A percentile compares a stretch with the other conserved stretches of the same genome.
Conservation (phyloP, 2,329 filamentous ascomycete genomes). For the Colletotrichum simmondsii region DNA sequence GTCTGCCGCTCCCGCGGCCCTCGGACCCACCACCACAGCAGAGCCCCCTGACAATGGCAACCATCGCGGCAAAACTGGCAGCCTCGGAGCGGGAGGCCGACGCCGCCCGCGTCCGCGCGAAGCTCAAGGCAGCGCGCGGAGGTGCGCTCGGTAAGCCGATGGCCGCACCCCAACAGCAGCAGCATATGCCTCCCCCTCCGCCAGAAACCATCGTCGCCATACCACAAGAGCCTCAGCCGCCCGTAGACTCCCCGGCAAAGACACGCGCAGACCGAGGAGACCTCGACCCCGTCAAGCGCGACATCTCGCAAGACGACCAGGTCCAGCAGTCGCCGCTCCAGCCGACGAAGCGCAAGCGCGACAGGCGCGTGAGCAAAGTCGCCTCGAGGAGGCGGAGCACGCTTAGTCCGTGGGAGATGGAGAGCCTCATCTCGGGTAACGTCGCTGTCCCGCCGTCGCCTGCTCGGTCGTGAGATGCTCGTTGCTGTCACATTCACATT, state of each 20-base stretch:
- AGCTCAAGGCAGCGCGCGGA: conserved; percentile 65
- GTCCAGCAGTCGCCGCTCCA: conserved; percentile 36
- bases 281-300: conserved; percentile 49
- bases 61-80: conserved; percentile 71
- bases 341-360: conserved; percentile 60
- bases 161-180: conserved; percentile 43
- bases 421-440: conserved; percentile 66
- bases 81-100: conserved; percentile 73
- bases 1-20: conserved; percentile 48
- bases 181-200: conserved; percentile 36
- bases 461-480: background rate
- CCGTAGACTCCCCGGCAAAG: background rate
- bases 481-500: background rate
- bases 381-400: conserved; percentile 78
- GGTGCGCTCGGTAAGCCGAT: conserved; percentile 39
- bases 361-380: conserved; percentile 62
- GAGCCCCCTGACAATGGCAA: conserved; percentile 69
- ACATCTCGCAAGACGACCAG: conserved; percentile 34
- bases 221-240: conserved; percentile 5
- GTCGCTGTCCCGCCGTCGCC: conserved; percentile 36
- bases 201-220: conserved; percentile 20
- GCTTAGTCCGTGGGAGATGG: conserved; percentile 79
- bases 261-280: conserved; percentile 38
- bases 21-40: conserved; percentile 57
- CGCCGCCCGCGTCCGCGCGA: conserved; percentile 71